Evolutionary conservation across 257 asterid genomes (phyloP).

Genomic region (Solanum okadae): DNA sequence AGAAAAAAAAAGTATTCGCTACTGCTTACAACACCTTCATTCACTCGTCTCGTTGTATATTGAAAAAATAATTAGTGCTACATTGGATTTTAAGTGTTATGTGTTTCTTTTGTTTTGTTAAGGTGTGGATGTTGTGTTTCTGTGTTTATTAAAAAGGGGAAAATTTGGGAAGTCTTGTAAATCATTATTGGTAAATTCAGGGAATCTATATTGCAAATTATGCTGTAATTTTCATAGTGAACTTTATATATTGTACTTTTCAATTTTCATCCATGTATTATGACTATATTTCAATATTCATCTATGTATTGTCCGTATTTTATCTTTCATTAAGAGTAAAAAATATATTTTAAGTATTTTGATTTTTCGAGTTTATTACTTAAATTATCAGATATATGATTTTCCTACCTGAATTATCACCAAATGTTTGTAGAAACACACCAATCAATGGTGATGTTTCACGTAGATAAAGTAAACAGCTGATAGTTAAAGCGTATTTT

Average conservation of each 20-base stretch:
- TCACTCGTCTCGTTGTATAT: neutral
- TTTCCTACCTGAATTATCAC: too few relatives aligned
- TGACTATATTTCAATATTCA: neutral
- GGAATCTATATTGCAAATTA: neutral
- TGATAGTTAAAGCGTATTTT: neutral
- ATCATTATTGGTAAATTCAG: neutral
- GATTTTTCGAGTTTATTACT: neutral
- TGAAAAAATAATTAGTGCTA: neutral
- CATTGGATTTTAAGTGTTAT: neutral
- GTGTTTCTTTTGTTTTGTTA: neutral
- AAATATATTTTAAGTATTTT: neutral
- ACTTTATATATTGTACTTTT: neutral
- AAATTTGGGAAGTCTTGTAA: neutral
- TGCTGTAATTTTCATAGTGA: neutral
- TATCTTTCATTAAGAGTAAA: neutral
- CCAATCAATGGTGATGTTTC: neutral
- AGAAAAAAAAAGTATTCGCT: neutral
- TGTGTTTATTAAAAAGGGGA: neutral
- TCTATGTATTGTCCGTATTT: neutral
- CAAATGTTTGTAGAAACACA: too few relatives aligned
- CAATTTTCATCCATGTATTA: neutral
- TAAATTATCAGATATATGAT: fast-evolving
- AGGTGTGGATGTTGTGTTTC: neutral
- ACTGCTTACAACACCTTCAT: neutral
- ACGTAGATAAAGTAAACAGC: fast-evolving